Conservation (phyloP, 495 filamentous ascomycete genomes). For the Penicillium simplicissimum region DNA sequence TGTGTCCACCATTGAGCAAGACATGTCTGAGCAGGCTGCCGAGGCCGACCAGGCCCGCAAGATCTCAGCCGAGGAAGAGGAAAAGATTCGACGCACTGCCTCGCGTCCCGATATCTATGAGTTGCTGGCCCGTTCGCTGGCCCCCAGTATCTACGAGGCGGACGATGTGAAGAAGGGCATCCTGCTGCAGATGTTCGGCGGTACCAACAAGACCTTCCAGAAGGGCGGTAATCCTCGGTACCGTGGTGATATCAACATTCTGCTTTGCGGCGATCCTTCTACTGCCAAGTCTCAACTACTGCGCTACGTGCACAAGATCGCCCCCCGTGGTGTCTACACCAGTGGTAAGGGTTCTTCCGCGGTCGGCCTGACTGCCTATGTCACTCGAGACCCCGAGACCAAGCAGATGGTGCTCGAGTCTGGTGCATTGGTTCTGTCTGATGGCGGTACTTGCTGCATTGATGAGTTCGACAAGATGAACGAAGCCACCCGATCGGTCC, state of each 20-base stretch:
- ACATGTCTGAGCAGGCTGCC: conserved; percentile 71
- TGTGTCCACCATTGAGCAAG: conserved; percentile 82
- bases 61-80: conserved; percentile 85
- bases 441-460: conserved; percentile 97
- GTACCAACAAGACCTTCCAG: conserved; percentile 98
- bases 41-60: conserved; percentile 81
- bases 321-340: conserved; percentile 94
- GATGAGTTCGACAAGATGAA: conserved; percentile 99
- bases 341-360: conserved; percentile 96
- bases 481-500: conserved; percentile 88
- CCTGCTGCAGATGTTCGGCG: conserved; percentile 91
- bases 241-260: conserved; percentile 94
- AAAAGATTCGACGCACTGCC: conserved; percentile 81
- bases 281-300: conserved; percentile 95
- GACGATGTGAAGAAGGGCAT: conserved; percentile 99
- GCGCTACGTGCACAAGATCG: conserved; percentile 95
- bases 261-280: conserved; percentile 95
- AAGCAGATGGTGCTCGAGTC: conserved; percentile 95
- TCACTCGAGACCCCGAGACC: conserved; percentile 93
- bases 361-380: conserved; percentile 97
- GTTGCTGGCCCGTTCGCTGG: conserved; percentile 85
- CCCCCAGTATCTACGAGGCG: conserved; percentile 95
- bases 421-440: conserved; percentile 90
- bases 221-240: conserved; percentile 95
- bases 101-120: conserved; percentile 89